Evolutionary conservation across 345 rosid species (phyloP), one percentile per base, ranked within the genome.

Genomic region (Anacardium occidentale): DNA sequence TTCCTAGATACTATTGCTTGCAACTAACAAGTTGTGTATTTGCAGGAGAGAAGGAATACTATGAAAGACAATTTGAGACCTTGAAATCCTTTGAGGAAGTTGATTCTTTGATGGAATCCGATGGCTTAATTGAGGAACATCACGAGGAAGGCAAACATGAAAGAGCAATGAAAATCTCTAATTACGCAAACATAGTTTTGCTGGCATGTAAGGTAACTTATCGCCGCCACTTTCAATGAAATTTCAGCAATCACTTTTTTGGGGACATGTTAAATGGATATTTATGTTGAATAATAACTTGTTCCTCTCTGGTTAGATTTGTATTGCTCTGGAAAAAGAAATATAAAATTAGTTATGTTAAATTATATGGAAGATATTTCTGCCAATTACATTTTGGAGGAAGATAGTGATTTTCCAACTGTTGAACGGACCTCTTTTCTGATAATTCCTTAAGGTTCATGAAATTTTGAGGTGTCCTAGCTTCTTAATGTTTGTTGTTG

Each of bases 61-160:
- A 94, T 40, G 85, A 91, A 66, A 79, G 66, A 74, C 98, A 94
- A 73, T 69, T 94, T 11, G 87, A 76, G 10, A 94, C 97, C 4
- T 54, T 94, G 68, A 85, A 87, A 80, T 87, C 96, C 2, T 94
- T 94, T 45, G 90, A 89, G 75, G 96, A 89, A 70, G 96, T 87
- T 54, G 98, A 94, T 74, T 55, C 78, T 58, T 42, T 86, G 57
- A 65, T 80, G 64, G 66, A 48, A n/a, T 67, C 81, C 0, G 78
- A 75, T 58, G 1, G 12, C 7, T 2, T 52, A 5, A 79, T 64
- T 22, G 90, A 75, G 10, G 87, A 84, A 26, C 62, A 64, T 12
- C 69, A 24, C 3, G 75, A 70, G 56, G 96, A 81, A 74, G 74
- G 17, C 22, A 78, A 86, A 71, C 85, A 85, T 12, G 98, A 94